Evolutionary conservation across 2,329 filamentous ascomycete genomes (phyloP), one percentile per base, ranked within the genome.

Genomic region (Fusarium sp.): DNA sequence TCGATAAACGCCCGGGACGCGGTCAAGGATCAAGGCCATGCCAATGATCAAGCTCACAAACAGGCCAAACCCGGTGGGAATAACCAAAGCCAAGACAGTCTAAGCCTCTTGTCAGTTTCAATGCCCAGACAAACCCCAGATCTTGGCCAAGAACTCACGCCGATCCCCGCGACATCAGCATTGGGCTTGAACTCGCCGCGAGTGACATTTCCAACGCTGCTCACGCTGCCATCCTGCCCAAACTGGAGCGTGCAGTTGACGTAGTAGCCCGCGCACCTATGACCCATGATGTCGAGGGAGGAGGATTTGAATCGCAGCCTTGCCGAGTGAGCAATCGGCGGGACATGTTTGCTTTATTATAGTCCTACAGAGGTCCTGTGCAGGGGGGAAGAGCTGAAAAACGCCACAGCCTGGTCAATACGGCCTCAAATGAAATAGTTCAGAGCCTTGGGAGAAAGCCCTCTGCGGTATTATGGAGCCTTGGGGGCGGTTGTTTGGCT

Each of bases 21-120:
- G 56, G 10, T 59, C 56, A 6, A 59, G 56, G 56, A 59, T 38
- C 32, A 59, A 30, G 15, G 56, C 22, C 22, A 59, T 37, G 20
- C 33, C 35, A 35, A 59, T 59, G 33, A 59, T 38, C 56, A 59
- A 25, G 35, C 56, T 59, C 33, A 59, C 56, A n/a, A 59, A 40
- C 22, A 59, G 35, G 32, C 56, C 56, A 37, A 59, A 25, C 17
- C 56, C 56, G 22, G 56, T 59, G 20, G 56, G 56, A 27, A 59
- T 12, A 38, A 59, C 56, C 56, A 59, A 11, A 37, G 56, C 56
- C 33, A 59, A 59, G 22, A 59, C 56, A 6, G 56, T 59, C 56
- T 59, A 59, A 22, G n/a, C 15, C 14, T 22, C 32, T 22, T n/a
- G 25, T 52, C 32, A 22, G 33, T 35, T 6, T 57, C 20, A 57